Evolutionary conservation across 768 basidiomycete species (phyloP), one percentile per base, ranked within the genome.

Genomic region (Hydnum rufescens): DNA sequence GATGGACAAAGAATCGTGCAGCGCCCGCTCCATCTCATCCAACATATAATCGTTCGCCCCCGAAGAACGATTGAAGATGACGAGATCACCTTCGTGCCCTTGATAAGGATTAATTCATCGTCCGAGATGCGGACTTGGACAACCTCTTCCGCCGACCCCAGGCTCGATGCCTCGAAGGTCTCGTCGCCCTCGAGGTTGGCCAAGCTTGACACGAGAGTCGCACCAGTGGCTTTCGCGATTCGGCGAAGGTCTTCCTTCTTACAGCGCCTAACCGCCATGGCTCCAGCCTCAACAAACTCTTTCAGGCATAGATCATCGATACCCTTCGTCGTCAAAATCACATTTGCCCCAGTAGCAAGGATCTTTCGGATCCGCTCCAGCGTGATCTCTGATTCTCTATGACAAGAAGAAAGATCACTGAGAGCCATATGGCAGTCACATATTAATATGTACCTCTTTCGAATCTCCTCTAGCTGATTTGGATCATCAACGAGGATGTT

Each of bases 131-230:
- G 75, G 68, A 96, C 90, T 65, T 99, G 93, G 3, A 87, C 74
- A 57, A 97, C 95, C 66, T 97, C 95, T 18, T 96, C 93, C 3
- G 93, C 93, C 46, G 68, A 71, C n/a, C 93, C 93, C 39, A 99
- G 72, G 64, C 78, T 82, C 64, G 77, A 79, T 25, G 89, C 71
- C 64, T 99, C 95, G 61, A 92, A 97, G 0, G 92, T 90, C 65
- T 99, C 95, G 49, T 99, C 93, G 42, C 95, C 93, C 57, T 99
- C 93, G 6, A 99, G 72, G 66, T 97, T 95, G 5, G 90, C 93
- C 52, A 97, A 71, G 62, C 82, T 88, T 5, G 86, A 86, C 52
- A 97, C 77, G 36, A 97, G 72, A 25, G 86, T 87, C 5, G 90
- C 95, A 25, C 95, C 95, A 0, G 92, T 96, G 5, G 95, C 93